Evolutionary conservation across 768 basidiomycete genomes (phyloP).

Genomic region (Xanthoconium stramineum): DNA sequence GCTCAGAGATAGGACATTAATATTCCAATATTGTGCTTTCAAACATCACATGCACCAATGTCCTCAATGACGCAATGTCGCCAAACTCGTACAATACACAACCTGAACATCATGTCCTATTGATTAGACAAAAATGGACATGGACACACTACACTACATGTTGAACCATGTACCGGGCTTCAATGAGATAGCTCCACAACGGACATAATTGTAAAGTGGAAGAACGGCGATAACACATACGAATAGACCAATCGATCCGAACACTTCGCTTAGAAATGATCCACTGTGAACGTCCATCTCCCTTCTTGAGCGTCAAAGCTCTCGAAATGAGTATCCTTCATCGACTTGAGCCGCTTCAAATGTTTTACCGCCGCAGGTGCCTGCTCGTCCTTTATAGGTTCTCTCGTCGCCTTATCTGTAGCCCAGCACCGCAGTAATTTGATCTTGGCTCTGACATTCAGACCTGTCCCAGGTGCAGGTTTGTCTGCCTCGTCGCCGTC

Average conservation of each 20-base stretch:
- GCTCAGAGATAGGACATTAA: not conserved
- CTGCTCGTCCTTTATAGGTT: constrained; percentile 80
- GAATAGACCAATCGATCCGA: not conserved
- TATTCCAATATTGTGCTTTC: too few relatives aligned
- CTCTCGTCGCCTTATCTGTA: constrained; percentile 85
- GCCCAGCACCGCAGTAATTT: constrained; percentile 81
- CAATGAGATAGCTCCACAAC: constrained; percentile 7
- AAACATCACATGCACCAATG: too few relatives aligned
- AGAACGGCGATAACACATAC: not conserved
- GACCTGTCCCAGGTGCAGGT: constrained; percentile 76
- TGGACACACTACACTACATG: constrained; percentile 7
- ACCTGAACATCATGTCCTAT: not conserved
- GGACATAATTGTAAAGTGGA: not conserved
- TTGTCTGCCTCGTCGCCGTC: constrained; percentile 85
- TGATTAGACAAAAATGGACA: constrained; percentile 18
- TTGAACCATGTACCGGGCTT: constrained; percentile 10
- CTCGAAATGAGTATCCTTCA: constrained; percentile 85
- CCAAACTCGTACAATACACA: not conserved
- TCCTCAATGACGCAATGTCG: not conserved
- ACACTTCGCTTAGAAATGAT: constrained; percentile 69
- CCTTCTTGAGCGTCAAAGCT: constrained; percentile 77
- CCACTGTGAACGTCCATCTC: constrained; percentile 90
- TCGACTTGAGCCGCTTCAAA: constrained; percentile 75
- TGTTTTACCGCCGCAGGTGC: constrained; percentile 70
- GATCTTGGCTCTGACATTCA: constrained; percentile 85